Evolutionary conservation across 345 rosid species (phyloP).

Genomic region (Zanthoxylum bungeanum): DNA sequence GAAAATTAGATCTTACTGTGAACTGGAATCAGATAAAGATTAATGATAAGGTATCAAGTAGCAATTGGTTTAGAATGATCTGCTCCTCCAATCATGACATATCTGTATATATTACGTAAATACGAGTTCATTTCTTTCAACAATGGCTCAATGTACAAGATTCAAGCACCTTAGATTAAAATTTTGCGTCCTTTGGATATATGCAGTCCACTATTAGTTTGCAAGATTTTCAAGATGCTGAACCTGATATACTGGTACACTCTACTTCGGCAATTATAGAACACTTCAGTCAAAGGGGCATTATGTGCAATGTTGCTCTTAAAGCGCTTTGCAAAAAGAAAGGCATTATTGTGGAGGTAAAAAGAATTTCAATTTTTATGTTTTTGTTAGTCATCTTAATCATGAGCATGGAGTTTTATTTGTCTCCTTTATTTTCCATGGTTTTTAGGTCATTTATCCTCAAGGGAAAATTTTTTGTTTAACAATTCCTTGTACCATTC

Average conservation of each 20-base stretch:
- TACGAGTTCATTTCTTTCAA: neutral
- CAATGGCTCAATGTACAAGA: neutral
- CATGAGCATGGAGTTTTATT: neutral
- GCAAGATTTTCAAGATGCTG: conserved; percentile 91
- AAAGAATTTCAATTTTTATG: neutral
- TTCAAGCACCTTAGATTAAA: neutral
- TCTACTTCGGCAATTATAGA: conserved; percentile 65
- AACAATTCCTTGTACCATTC: neutral
- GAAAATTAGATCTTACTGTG: neutral
- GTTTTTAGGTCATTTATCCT: neutral
- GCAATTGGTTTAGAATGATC: neutral
- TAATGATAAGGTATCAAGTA: neutral
- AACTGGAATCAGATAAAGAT: neutral
- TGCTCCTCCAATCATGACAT: neutral
- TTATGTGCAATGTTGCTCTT: conserved; percentile 54
- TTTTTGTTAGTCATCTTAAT: neutral
- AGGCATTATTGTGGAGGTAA: conserved; percentile 78
- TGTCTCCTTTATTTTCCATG: neutral
- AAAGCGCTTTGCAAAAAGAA: conserved; percentile 91
- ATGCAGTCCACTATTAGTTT: conserved; percentile 60
- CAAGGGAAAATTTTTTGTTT: neutral
- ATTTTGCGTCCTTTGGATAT: conserved; percentile 25
- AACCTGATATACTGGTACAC: conserved; percentile 75
- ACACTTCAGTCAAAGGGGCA: conserved; percentile 60
- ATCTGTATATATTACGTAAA: neutral